Evolutionary conservation across 148 eudicot genomes (phyloP).

Genomic region (Gaultheria prostrata): DNA sequence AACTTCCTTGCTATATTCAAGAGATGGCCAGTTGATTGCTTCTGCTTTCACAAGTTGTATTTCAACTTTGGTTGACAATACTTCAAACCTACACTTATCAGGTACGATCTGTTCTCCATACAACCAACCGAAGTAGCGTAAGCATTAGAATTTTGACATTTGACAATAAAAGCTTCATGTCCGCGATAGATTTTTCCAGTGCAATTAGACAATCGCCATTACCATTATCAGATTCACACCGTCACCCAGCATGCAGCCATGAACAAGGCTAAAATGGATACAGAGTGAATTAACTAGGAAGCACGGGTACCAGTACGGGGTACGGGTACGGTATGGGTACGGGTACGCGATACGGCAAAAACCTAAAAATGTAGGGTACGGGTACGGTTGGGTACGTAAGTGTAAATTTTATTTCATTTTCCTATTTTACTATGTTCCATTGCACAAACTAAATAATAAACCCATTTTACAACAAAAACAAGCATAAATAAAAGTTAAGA

Average conservation of each 20-base stretch:
- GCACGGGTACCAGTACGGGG: too few species aligned
- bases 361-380: too few species aligned
- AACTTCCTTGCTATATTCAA: conserved; percentile 25
- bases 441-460: too few species aligned
- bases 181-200: neutral
- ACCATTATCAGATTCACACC: neutral
- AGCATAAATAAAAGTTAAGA: too few species aligned
- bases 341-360: too few species aligned
- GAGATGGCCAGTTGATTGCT: conserved; percentile 24
- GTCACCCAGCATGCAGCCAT: neutral
- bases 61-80: conserved; percentile 28
- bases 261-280: neutral
- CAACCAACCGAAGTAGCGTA: conserved; percentile 4
- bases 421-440: too few species aligned
- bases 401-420: too few species aligned
- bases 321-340: too few species aligned
- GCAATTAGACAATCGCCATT: neutral
- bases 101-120: conserved; percentile 23
- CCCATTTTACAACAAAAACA: too few species aligned
- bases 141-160: neutral
- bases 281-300: too few species aligned
- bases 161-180: neutral
- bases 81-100: conserved; percentile 25
- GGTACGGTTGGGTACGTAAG: too few species aligned
- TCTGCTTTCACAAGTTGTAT: conserved; percentile 22